A percentile compares a stretch with the other conserved stretches of the same genome.
Conservation (phyloP, 2,329 filamentous ascomycete species). For the Cladorrhinum sp. region DNA sequence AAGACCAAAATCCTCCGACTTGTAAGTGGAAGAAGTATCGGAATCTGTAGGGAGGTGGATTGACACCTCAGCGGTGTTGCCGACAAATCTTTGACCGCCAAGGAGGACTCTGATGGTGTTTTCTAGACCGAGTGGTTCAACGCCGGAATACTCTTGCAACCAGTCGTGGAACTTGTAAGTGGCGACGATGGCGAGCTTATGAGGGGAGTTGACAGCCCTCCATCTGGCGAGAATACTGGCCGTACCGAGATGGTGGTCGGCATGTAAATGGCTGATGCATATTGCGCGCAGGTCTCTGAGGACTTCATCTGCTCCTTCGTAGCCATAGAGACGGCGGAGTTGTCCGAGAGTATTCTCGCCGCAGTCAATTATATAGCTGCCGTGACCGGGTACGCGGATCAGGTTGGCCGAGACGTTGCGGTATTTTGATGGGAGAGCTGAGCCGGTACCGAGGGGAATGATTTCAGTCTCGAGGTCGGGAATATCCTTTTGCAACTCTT, state of each 20-base stretch:
- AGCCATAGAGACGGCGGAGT: conserved; percentile 68
- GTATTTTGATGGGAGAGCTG: conserved; percentile 85
- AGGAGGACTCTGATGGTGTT: conserved; percentile 5
- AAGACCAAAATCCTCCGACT: conserved; percentile 56
- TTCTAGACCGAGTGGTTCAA: conserved; percentile 66
- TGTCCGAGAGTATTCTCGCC: conserved; percentile 93
- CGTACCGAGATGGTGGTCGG: conserved; percentile 90
- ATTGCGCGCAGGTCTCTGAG: conserved; percentile 76
- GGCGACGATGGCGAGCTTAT: conserved; percentile 62
- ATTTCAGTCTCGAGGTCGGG: conserved; percentile 76
- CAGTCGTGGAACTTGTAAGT: conserved; percentile 70
- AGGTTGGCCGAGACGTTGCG: conserved; percentile 92
- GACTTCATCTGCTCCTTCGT: conserved; percentile 63
- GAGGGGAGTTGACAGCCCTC: conserved; percentile 37
- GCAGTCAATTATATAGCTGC: conserved; percentile 87
- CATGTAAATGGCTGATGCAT: conserved; percentile 94
- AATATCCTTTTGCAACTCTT: conserved; percentile 59
- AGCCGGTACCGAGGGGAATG: conserved; percentile 86
- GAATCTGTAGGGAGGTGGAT: conserved; percentile 24
- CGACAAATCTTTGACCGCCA: not conserved
- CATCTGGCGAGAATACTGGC: conserved; percentile 84
- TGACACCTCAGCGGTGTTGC: not conserved
- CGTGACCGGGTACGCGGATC: conserved; percentile 75
- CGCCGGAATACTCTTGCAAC: conserved; percentile 72
- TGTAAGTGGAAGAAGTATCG: conserved; percentile 40